Conservation (phyloP, 371 early-diverging fungal genomes). For the Funneliformis caledonium region DNA sequence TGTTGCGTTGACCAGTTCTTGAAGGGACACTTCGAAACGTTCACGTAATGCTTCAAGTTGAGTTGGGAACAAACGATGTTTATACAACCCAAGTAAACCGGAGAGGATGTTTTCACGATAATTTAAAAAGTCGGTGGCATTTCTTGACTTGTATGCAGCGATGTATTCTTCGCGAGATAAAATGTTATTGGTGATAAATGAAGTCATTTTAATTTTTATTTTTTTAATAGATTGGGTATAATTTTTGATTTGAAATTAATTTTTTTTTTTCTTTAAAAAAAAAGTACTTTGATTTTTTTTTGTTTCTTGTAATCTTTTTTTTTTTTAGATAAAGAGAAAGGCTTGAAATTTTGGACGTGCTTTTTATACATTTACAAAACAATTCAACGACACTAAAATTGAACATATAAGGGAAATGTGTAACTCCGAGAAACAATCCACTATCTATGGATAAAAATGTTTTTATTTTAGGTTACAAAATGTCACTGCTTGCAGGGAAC, state of each 20-base stretch:
- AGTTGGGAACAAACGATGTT: conserved; percentile 20
- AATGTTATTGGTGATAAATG: background rate
- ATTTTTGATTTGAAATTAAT: background rate
- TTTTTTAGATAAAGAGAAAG: too few relatives aligned
- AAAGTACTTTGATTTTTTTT: background rate
- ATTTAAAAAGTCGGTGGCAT: background rate
- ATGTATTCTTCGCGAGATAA: conserved; percentile 24
- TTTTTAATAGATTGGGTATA: background rate
- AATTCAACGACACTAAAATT: too few relatives aligned
- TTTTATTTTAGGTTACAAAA: too few relatives aligned
- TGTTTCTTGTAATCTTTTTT: too few relatives aligned
- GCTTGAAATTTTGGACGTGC: background rate
- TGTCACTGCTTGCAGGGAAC: too few relatives aligned
- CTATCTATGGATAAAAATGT: too few relatives aligned
- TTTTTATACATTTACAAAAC: too few relatives aligned
- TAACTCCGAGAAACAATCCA: background rate
- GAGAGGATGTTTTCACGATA: conserved; percentile 29
- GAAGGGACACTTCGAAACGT: conserved; percentile 30
- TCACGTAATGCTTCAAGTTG: conserved; percentile 22
- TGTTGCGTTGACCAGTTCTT: conserved; percentile 27
- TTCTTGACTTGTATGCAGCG: background rate
- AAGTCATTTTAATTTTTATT: background rate
- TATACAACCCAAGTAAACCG: conserved; percentile 4
- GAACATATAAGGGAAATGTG: background rate
- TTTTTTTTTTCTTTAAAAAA: background rate